Percentiles rank a stretch among this genome's conserved stretches.
These are phyloP conservation scores for Ascocoryne sarcoides DNA, from an alignment of 2,329 filamentous ascomycete species.

Conservation along the genomic window DNA sequence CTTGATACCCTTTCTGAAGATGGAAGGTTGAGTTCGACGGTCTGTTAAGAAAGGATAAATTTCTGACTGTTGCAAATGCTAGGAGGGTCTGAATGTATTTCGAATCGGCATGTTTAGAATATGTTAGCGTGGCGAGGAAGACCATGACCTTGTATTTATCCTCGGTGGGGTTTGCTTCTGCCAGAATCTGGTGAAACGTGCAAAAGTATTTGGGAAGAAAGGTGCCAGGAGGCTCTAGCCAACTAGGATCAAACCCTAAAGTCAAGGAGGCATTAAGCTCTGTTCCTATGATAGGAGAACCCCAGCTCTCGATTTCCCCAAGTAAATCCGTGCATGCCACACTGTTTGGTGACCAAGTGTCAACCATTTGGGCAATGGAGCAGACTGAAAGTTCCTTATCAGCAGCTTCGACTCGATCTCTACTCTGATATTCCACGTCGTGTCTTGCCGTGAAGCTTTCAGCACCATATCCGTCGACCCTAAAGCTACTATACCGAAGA, in stretches of 20 bases:
- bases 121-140: conserved; percentile 23
- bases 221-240: background rate
- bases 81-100: conserved; percentile 26
- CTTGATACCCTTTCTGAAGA: conserved; percentile 12
- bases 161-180: too few relatives aligned
- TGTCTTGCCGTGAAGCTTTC: conserved; percentile 26
- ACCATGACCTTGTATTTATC: conserved; percentile 26
- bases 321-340: conserved; percentile 11
- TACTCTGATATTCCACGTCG: conserved; percentile 29
- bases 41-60: conserved; percentile 6
- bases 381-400: conserved; percentile 9
- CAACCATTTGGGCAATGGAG: conserved; percentile 12
- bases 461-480: conserved; percentile 31
- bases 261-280: background rate
- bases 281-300: conserved; percentile 11
- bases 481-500: conserved; percentile 29
- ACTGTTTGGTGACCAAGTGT: conserved; percentile 14
- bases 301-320: conserved; percentile 16
- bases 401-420: conserved; percentile 21
- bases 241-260: background rate
- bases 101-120: conserved; percentile 15
- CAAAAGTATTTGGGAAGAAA: too few relatives aligned
- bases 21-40: conserved; percentile 8
- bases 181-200: too few relatives aligned
- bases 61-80: conserved; percentile 22